phyloP scores from a whole-genome alignment of 1,284 basidiomycete genomes.

The Ustilago esculenta region DNA sequence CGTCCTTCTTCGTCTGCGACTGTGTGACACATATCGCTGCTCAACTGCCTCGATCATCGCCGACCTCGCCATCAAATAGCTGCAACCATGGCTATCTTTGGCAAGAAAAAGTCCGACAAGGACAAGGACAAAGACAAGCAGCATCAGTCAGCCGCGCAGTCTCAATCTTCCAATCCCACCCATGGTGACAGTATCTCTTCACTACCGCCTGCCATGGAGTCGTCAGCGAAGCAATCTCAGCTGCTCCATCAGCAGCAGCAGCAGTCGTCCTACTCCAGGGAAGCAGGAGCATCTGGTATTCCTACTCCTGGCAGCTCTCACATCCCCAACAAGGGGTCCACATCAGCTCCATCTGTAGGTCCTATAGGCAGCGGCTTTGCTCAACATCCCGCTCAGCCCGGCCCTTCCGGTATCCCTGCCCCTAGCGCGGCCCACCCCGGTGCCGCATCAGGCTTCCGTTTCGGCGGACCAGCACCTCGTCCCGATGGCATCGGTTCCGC shows the following conservation, averaged over 20 bases:
- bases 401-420: conserved; percentile 31
- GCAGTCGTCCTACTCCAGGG: conserved; percentile 23
- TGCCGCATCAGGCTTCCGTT: conserved; percentile 56
- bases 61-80: background rate
- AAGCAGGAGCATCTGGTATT: conserved; percentile 25
- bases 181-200: conserved; percentile 42
- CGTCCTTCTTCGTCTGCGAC: too few relatives aligned
- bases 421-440: conserved; percentile 42
- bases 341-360: conserved; percentile 35
- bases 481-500: conserved; percentile 42
- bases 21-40: too few relatives aligned
- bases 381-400: conserved; percentile 15
- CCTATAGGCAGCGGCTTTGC: conserved; percentile 41
- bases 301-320: conserved; percentile 36
- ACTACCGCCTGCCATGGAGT: conserved; percentile 42
- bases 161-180: conserved; percentile 12
- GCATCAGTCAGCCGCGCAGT: conserved; percentile 13
- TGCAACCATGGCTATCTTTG: conserved; percentile 61
- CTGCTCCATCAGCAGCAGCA: conserved; percentile 30
- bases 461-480: conserved; percentile 50
- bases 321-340: conserved; percentile 46
- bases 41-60: background rate
- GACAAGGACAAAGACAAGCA: conserved; percentile 40
- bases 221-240: conserved; percentile 23
- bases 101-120: conserved; percentile 63